phyloP scores from a whole-genome alignment of 169 alveolate species.

The Blepharisma undulans region DNA sequence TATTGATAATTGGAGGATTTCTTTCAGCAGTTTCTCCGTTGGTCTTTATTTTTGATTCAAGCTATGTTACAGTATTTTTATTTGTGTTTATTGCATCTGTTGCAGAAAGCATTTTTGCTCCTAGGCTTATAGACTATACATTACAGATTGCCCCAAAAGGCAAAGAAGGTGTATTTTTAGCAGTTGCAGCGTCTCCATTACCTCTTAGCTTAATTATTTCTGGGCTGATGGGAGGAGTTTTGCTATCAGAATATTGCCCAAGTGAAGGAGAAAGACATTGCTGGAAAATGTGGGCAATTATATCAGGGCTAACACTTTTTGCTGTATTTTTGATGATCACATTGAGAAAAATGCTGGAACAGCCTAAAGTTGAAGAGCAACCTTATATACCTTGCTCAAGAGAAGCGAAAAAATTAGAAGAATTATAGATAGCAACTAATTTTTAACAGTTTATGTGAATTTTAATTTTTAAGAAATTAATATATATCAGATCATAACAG shows the following conservation, averaged over 20 bases:
- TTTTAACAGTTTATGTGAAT: not conserved
- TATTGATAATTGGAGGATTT: conserved; percentile 47
- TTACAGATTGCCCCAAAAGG: conserved; percentile 48
- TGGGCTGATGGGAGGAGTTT: conserved; percentile 34
- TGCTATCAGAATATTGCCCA: conserved; percentile 43
- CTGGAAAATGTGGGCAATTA: conserved; percentile 10
- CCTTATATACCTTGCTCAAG: not conserved
- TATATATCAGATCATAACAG: not conserved
- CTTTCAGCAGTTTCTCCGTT: conserved; percentile 46
- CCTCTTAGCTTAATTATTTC: not conserved
- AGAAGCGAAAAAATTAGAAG: not conserved
- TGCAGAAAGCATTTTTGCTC: conserved; percentile 56
- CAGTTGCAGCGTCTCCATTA: conserved; percentile 29
- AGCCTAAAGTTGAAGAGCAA: not conserved
- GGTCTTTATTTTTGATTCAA: conserved; percentile 47
- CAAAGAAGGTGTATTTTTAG: conserved; percentile 56
- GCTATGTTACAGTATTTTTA: conserved; percentile 37
- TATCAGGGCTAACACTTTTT: not conserved
- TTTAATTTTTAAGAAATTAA: too few species aligned
- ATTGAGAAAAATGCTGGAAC: not conserved
- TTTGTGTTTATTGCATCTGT: conserved; percentile 47
- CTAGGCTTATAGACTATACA: conserved; percentile 56
- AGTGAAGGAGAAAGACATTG: conserved; percentile 34
- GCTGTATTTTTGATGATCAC: conserved; percentile 15
- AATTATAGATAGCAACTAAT: not conserved